Evolutionary conservation across 2,329 filamentous ascomycete species (phyloP).

Genomic region (Fusarium proliferatum): DNA sequence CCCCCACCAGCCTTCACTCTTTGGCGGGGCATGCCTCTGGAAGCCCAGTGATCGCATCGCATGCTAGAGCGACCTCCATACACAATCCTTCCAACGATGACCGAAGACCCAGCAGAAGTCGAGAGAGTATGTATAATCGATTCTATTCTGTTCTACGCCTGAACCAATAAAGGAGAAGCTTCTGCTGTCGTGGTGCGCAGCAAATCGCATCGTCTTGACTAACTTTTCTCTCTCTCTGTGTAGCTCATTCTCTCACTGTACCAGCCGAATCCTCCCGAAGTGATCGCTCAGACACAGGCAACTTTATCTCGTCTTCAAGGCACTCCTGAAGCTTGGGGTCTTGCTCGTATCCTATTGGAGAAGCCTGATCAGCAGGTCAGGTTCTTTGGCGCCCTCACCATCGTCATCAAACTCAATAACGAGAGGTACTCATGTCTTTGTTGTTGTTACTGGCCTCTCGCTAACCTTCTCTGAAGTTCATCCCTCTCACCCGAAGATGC

Average conservation of each 20-base stretch:
- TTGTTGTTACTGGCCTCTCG: neutral
- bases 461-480: conserved; percentile 47
- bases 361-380: conserved; percentile 79
- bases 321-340: conserved; percentile 83
- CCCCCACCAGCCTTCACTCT: neutral
- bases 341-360: conserved; percentile 80
- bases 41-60: neutral
- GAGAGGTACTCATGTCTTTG: conserved; percentile 70
- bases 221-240: conserved; percentile 5
- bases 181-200: neutral
- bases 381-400: conserved; percentile 93
- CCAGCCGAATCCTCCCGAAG: conserved; percentile 60
- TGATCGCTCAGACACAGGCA: conserved; percentile 70
- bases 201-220: conserved; percentile 11
- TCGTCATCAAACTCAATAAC: conserved; percentile 95
- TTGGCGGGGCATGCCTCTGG: neutral
- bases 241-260: conserved; percentile 66
- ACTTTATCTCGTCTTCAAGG: conserved; percentile 82
- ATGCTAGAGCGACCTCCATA: neutral
- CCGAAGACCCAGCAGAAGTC: neutral
- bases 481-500: conserved; percentile 68
- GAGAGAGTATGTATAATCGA: neutral
- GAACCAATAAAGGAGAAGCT: too few relatives aligned
- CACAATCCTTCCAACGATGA: neutral
- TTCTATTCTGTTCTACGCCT: neutral